A percentile compares a stretch with the other conserved stretches of the same genome.
Evolutionary conservation across 2,329 filamentous ascomycete species (phyloP).

Genomic region (Fusarium subtropicale): DNA sequence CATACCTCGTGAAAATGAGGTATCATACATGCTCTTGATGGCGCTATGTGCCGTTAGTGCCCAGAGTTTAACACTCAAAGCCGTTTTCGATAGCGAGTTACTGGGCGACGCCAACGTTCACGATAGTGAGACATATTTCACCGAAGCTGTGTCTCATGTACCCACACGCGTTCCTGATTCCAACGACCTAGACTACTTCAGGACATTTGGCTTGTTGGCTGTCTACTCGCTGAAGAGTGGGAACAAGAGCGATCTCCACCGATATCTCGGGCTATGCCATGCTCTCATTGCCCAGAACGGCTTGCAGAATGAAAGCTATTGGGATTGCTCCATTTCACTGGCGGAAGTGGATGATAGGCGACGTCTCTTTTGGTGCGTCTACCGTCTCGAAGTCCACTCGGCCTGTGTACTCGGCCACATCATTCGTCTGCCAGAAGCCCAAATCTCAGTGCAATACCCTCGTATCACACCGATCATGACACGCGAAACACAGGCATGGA

Average conservation of each 20-base stretch:
- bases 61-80: slow-evolving; percentile 6
- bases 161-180: not conserved
- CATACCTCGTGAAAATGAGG: not conserved
- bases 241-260: not conserved
- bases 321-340: not conserved
- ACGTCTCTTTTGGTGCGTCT: not conserved
- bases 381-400: not conserved
- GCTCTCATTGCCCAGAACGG: not conserved
- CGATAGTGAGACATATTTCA: not conserved
- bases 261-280: slow-evolving; percentile 7
- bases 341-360: not conserved
- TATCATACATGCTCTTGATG: not conserved
- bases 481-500: slow-evolving; percentile 3
- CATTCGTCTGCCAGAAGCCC: not conserved
- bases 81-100: not conserved
- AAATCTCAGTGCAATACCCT: not conserved
- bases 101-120: not conserved
- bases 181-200: not conserved
- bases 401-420: not conserved
- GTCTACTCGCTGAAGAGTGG: not conserved
- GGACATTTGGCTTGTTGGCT: not conserved
- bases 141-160: not conserved
- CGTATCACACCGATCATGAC: slow-evolving; percentile 7
- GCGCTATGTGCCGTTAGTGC: slow-evolving; percentile 1
- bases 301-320: not conserved